Evolutionary conservation across 2,329 filamentous ascomycete genomes (phyloP), one percentile per base, ranked within the genome.

Genomic region (Didymella pinodella): DNA sequence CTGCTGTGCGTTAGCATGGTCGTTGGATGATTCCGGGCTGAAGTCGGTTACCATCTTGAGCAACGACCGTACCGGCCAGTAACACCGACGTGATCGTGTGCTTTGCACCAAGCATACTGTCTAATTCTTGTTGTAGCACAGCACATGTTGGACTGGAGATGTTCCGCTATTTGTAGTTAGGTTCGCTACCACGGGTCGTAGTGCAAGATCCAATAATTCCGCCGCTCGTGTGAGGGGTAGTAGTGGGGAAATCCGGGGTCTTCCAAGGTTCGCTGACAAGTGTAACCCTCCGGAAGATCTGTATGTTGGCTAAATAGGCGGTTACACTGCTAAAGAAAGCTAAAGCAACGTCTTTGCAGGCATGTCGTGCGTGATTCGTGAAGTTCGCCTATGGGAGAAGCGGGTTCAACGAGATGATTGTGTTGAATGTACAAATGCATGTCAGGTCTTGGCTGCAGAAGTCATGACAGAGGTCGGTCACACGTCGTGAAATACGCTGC

Each of bases 1-100:
- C 85, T 60, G 40, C 2, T 12, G 2, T 11, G 4, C 12, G 6
- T 59, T 31, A 55, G 47, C 34, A 20, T 40, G 12, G 5, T 8
- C 29, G 2, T 25, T 0, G 11, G 16, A 20, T 10, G 25, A 41
- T 16, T 16, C 11, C 16, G 6, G n/a, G 12, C 7, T 16, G 29
- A 25, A 4, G 20, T 12, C 28, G 29, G 3, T 22, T 55, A 60
- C 57, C 57, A n/a, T 48, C 31, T 16, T 60, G 57, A 36, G 57
- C 52, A 18, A 48, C 36, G n/a, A 48, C 41, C 26, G 44, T 36
- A 32, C 51, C 29, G 25, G 48, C 36, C 36, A 60, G 29, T 2
- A 52, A 44, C 7, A 31, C 38, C 28, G 48, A 31, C 14, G 22
- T 29, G 12, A 50, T 16, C 5, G 40, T 20, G 16, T 43, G 51